phyloP scores from a whole-genome alignment of 495 filamentous ascomycete genomes.

The Trichocladium antarcticum region DNA sequence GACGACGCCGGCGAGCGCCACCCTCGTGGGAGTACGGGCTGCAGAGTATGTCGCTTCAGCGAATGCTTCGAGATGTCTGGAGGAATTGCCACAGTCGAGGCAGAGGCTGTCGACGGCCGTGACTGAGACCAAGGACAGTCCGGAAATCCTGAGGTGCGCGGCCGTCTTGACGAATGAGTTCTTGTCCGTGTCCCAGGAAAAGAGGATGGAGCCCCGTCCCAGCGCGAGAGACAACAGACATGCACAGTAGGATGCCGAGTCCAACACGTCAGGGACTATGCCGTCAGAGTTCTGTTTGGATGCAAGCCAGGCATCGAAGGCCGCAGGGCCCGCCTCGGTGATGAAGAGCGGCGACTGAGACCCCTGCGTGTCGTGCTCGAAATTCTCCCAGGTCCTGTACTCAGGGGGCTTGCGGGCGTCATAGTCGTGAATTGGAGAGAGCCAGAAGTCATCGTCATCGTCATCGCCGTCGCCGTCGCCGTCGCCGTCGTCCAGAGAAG shows the following conservation, averaged over 20 bases:
- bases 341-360: slow-evolving; percentile 44
- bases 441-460: slow-evolving; percentile 48
- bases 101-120: slow-evolving; percentile 47
- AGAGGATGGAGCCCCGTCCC: slow-evolving; percentile 72
- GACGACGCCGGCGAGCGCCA: slow-evolving; percentile 53
- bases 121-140: slow-evolving; percentile 49
- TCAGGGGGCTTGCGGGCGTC: slow-evolving; percentile 25
- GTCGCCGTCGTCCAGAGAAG: neutral
- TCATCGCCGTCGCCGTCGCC: no score
- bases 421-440: slow-evolving; percentile 20
- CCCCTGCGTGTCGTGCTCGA: slow-evolving; percentile 43
- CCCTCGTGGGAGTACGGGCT: slow-evolving; percentile 37
- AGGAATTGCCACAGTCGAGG: slow-evolving; percentile 47
- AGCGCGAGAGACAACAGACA: slow-evolving; percentile 63
- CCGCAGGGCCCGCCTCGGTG: slow-evolving; percentile 60
- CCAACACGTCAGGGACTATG: slow-evolving; percentile 26
- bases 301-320: slow-evolving; percentile 58
- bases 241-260: slow-evolving; percentile 42
- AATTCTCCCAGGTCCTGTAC: slow-evolving; percentile 65
- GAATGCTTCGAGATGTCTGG: slow-evolving; percentile 44
- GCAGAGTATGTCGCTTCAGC: slow-evolving; percentile 37
- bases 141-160: slow-evolving; percentile 52
- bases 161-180: slow-evolving; percentile 47
- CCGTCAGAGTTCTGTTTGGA: slow-evolving; percentile 9
- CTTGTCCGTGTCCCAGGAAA: slow-evolving; percentile 50